phyloP scores from a whole-genome alignment of 78 protist species.

The Diacronema lutheri region DNA sequence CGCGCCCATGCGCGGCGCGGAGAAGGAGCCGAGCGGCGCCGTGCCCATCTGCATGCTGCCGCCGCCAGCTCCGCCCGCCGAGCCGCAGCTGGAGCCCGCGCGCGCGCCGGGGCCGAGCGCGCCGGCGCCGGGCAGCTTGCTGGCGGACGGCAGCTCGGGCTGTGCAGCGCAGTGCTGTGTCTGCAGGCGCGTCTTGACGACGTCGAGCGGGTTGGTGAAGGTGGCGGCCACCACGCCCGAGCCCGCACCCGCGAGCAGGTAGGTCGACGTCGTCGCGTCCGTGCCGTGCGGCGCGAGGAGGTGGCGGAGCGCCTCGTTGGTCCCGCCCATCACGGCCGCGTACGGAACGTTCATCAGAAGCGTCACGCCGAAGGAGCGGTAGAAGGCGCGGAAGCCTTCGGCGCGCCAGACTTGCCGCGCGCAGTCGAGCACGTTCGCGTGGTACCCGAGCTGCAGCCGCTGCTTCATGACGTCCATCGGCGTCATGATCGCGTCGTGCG shows the following conservation, averaged over 20 bases:
- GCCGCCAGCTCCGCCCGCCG: background rate
- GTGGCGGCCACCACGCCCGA: slow-evolving; percentile 68
- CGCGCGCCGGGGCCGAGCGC: background rate
- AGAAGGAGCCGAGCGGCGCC: background rate
- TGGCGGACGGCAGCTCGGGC: background rate
- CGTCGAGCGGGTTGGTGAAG: slow-evolving; percentile 69
- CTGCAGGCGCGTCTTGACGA: slow-evolving; percentile 67
- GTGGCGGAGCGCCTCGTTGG: slow-evolving; percentile 58
- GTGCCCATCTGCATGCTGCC: background rate
- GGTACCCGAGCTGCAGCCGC: slow-evolving; percentile 52
- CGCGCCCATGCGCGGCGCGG: too few relatives aligned
- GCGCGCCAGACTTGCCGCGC: slow-evolving; percentile 38
- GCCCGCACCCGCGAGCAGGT: slow-evolving; percentile 58
- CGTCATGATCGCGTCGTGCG: slow-evolving; percentile 60
- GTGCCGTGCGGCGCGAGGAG: background rate
- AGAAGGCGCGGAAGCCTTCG: slow-evolving; percentile 62
- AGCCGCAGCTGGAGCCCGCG: background rate
- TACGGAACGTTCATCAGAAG: slow-evolving; percentile 69
- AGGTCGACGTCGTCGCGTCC: slow-evolving; percentile 38
- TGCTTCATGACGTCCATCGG: slow-evolving; percentile 75
- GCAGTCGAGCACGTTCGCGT: slow-evolving; percentile 36
- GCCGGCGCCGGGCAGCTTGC: background rate
- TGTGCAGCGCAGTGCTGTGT: background rate
- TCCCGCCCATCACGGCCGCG: slow-evolving; percentile 42
- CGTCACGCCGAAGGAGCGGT: slow-evolving; percentile 58